Percentiles rank a stretch among this genome's conserved stretches.
These are phyloP conservation scores for Hyphodiscus sp. DNA, from an alignment of 2,329 filamentous ascomycete genomes.

Conservation along the genomic window DNA sequence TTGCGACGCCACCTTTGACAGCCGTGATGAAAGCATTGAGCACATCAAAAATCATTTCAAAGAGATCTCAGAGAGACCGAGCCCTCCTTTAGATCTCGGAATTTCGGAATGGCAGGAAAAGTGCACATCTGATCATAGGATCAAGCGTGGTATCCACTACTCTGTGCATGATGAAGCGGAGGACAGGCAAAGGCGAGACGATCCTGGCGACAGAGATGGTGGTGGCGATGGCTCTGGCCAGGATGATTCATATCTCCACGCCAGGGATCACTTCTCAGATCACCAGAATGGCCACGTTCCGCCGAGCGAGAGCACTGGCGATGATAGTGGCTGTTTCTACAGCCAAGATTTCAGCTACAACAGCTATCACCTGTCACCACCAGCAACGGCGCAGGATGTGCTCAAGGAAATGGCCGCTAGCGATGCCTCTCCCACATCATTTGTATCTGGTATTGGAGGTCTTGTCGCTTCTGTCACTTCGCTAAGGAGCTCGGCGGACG, in stretches of 20 bases:
- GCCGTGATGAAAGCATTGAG: conserved; percentile 7
- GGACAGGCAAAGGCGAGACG: not conserved
- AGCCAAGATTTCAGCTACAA: not conserved
- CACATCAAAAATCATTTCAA: conserved; percentile 8
- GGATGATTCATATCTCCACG: not conserved
- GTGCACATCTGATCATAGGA: conserved; percentile 4
- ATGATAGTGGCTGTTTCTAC: not conserved
- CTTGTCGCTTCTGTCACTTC: too few species aligned
- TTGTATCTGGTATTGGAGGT: not conserved
- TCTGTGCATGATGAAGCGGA: not conserved
- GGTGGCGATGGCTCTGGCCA: not conserved
- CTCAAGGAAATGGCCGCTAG: not conserved
- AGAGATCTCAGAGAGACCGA: not conserved
- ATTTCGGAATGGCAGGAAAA: conserved; percentile 9
- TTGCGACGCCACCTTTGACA: conserved; percentile 3
- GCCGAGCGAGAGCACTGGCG: not conserved
- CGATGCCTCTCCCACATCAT: not conserved
- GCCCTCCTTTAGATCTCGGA: conserved; percentile 4
- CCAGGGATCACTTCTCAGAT: not conserved
- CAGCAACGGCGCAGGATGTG: not conserved
- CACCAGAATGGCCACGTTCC: not conserved
- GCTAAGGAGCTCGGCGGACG: too few species aligned
- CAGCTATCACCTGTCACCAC: not conserved
- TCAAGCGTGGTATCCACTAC: conserved; percentile 9
- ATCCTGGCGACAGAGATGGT: not conserved